These are phyloP conservation scores for Fusarium euwallaceae DNA, from an alignment of 2,329 filamentous ascomycete genomes.

Conservation along the genomic window DNA sequence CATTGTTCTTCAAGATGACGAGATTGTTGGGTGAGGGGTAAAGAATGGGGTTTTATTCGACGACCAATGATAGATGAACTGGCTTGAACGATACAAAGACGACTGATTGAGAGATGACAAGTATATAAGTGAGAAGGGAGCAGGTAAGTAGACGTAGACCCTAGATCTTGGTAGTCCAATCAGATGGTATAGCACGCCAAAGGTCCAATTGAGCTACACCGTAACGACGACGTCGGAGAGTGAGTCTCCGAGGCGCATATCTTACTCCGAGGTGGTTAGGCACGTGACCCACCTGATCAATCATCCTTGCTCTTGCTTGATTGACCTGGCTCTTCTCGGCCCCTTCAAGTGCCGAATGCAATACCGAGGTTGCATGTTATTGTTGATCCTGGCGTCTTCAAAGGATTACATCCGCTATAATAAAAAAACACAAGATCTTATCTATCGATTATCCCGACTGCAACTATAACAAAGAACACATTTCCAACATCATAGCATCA, in stretches of 20 bases:
- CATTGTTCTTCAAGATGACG: not conserved
- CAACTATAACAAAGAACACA: too few species aligned
- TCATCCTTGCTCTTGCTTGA: not conserved
- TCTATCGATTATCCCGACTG: too few species aligned
- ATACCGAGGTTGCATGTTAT: not conserved
- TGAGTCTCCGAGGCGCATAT: not conserved
- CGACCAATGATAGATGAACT: not conserved
- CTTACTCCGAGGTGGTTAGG: not conserved
- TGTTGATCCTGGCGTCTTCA: not conserved
- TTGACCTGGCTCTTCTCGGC: not conserved
- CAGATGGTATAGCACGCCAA: not conserved
- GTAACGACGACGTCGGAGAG: not conserved
- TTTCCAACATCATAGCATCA: too few species aligned
- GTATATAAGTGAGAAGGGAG: not conserved
- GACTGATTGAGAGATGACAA: not conserved
- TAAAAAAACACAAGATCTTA: too few species aligned
- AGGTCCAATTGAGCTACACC: too few species aligned
- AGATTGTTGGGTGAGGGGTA: not conserved
- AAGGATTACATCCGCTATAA: not conserved
- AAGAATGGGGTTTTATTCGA: too few species aligned
- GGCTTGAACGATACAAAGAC: not conserved
- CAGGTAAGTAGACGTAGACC: not conserved
- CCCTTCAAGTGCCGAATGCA: not conserved
- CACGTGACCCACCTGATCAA: not conserved
- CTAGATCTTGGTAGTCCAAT: not conserved